Base-by-base conservation (phyloP, 257 asterid genomes). In the Solanum ossicruentum region DNA sequence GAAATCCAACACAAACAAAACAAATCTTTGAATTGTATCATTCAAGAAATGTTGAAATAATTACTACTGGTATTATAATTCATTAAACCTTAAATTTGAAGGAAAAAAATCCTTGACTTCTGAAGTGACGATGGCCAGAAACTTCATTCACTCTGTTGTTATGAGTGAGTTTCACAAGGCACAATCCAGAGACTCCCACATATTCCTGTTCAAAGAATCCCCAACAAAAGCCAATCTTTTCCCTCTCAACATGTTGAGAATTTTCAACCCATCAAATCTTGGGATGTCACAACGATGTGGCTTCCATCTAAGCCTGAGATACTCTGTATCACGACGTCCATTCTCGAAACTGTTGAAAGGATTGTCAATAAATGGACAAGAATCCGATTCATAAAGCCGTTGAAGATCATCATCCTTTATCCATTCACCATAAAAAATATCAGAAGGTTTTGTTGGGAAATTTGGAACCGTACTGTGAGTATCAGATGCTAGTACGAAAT, bases 101-200 rank as follows among this genome's bases (percentile, higher is more conserved):
- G 21, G 97, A 91, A 63, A 90, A 89, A 71, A 88, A 89, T 21
- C 93, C 91, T 41, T 87, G 91, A 36, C 86, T 86, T 83, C 89
- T 90, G 91, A 92, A 91, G 23, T 89, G 89, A 10, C 83, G 86
- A 49, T 86, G 70, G 12, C 93, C 94, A 0, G 90, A 90, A 41
- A 77, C 94, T 85, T 91, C 93, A 65, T 61, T 84, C 13, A 91
- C 88, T 23, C 80, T 90, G 60, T 49, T 90, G 81, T 90, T 87
- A 80, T 90, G 86, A 7, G 10, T 4, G 96, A 88, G 16, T 80
- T 87, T 87, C 91, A 87, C 85, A 91, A 32, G 39, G 91, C 89
- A 63, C 96, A 92, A 55, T 91, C 85, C 73, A 93, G 80, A 0
- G 94, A 92, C 57, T 94, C 95, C 97, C 95, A 94, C 94, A 92